Base-by-base conservation (phyloP, 768 basidiomycete species). In the Suillus discolor region DNA sequence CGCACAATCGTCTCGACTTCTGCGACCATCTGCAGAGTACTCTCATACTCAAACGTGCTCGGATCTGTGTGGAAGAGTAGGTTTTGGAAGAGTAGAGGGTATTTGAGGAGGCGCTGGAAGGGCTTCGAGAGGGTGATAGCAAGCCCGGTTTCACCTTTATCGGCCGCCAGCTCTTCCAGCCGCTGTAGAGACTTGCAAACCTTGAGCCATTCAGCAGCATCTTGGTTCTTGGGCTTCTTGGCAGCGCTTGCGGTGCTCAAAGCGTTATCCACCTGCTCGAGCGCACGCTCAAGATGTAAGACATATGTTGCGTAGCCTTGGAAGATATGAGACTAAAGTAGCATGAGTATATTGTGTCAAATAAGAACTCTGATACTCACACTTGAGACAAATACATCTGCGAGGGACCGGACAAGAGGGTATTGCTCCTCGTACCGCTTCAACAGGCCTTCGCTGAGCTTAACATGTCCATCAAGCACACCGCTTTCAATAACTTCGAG, bases 81-180 rank as follows among this genome's bases (percentile, higher is more conserved):
- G 76, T 97, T 98, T 79, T 99, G 97, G 80, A 99, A 98, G 57
- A 99, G 86, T 41, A 99, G 85, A 5, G 97, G 97, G 77, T 99
- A 97, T 77, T 99, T 99, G 74, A 97, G 87, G 41, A 99, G 82
- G 49, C 97, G 88, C 74, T 99, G 97, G 81, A 99, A 97, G 3
- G 97, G 97, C 75, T 99, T 99, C 23, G 94, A 96, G 12, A 99
- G 83, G 0, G 94, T 94, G 74, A 99, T 99, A 42, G 94, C 92
- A 63, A 99, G 83, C 3, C 96, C 95, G 1, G 94, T 96, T 80
- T 98, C 97, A 65, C 95, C 96, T 73, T 91, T 91, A 64, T 93
- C 92, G 55, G 83, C 83, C 1, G 97, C 94, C 31, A 79, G 79
- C 70, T 90, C 87, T 77, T 99, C 97, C 20, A 97, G 82, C 57